A percentile compares a stretch with the other conserved stretches of the same genome.
Conservation (phyloP, 108 stramenopile genomes). For the Pseudonitzschia multiseries region DNA sequence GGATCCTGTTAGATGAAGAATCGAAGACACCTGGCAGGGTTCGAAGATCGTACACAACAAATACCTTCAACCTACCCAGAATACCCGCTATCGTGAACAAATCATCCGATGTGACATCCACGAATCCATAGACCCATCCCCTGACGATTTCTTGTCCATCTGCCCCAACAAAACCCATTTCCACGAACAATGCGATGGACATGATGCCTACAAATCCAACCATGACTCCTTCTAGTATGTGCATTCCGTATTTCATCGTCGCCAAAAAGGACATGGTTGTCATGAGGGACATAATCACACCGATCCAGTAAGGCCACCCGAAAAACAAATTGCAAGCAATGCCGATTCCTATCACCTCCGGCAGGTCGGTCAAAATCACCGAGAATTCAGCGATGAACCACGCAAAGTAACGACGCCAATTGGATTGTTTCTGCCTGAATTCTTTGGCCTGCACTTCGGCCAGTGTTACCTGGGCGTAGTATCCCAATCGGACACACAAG, state of each 20-base stretch:
- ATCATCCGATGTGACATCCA: constrained; percentile 51
- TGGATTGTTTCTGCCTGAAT: constrained; percentile 2
- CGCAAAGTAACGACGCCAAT: constrained; percentile 38
- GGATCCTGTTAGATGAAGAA: no score
- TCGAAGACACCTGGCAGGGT: no score
- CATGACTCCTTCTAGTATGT: constrained; percentile 66
- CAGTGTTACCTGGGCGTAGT: constrained; percentile 64
- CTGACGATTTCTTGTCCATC: constrained; percentile 42
- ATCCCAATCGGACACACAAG: constrained; percentile 75
- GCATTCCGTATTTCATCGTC: constrained; percentile 67
- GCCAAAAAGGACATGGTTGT: constrained; percentile 78
- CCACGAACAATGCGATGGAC: constrained; percentile 66
- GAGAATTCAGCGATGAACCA: constrained; percentile 66
- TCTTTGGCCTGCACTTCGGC: constrained; percentile 61
- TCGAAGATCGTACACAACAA: neutral
- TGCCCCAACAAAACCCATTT: constrained; percentile 62
- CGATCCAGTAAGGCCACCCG: constrained; percentile 61
- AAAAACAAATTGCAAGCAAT: constrained; percentile 64
- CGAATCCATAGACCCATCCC: constrained; percentile 59
- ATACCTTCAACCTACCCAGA: constrained; percentile 21
- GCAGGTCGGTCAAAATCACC: constrained; percentile 75
- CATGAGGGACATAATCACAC: constrained; percentile 45
- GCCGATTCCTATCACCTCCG: constrained; percentile 75
- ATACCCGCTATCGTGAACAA: constrained; percentile 68
- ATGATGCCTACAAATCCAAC: constrained; percentile 74